These are phyloP conservation scores for Cucumis hystrix DNA, from an alignment of 306 rosid genomes.

Conservation along the genomic window DNA sequence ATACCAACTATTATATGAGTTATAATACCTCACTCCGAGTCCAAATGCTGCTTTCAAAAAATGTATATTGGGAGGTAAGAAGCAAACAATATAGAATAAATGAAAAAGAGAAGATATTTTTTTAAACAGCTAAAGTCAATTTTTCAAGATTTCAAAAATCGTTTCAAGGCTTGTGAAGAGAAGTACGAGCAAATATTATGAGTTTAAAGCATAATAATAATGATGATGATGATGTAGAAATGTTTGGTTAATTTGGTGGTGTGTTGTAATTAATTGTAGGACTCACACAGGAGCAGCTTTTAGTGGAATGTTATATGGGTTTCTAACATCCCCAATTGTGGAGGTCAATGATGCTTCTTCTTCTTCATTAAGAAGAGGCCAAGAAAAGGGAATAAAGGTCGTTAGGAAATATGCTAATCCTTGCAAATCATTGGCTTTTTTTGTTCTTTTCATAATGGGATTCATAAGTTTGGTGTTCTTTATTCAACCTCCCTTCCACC, in stretches of 20 bases:
- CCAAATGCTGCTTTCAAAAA: too few species aligned
- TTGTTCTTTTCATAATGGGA: slow-evolving; percentile 38
- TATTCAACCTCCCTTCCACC: slow-evolving; percentile 52
- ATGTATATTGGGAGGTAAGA: too few species aligned
- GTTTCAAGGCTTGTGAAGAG: too few species aligned
- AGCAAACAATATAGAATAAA: too few species aligned
- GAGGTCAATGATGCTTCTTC: slow-evolving; percentile 42
- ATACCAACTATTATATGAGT: too few species aligned
- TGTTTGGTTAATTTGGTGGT: not conserved
- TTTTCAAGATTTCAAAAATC: too few species aligned
- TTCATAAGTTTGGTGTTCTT: slow-evolving; percentile 45
- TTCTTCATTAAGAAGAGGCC: slow-evolving; percentile 18
- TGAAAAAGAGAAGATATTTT: too few species aligned
- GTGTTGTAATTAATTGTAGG: slow-evolving; percentile 26
- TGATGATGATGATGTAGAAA: too few species aligned
- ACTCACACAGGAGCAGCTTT: slow-evolving; percentile 66
- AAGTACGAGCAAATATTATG: too few species aligned
- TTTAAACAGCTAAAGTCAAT: too few species aligned
- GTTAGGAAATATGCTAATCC: slow-evolving; percentile 46
- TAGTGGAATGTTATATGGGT: slow-evolving; percentile 61
- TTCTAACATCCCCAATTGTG: slow-evolving; percentile 45
- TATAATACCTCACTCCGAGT: too few species aligned
- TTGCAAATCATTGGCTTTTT: slow-evolving; percentile 44
- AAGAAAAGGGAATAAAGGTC: slow-evolving; percentile 60
- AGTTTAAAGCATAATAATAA: too few species aligned